These are phyloP conservation scores for Mycocentrospora acerina DNA, from an alignment of 2,329 filamentous ascomycete genomes.

Conservation along the genomic window DNA sequence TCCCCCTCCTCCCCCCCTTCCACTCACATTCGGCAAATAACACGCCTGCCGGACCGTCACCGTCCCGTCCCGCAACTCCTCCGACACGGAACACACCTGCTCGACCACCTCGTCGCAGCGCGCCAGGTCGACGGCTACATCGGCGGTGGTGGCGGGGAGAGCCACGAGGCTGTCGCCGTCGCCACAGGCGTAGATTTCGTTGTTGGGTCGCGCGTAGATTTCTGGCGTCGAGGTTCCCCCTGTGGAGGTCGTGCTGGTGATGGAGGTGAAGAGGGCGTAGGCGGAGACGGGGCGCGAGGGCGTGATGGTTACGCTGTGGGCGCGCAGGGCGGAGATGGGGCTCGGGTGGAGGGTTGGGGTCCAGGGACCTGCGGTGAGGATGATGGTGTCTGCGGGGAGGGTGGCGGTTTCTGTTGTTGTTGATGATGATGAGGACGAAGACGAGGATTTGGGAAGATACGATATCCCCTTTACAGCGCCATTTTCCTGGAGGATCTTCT, in stretches of 20 bases:
- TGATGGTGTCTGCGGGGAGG: constrained; percentile 58
- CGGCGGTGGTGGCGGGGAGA: constrained; percentile 72
- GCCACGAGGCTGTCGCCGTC: constrained; percentile 78
- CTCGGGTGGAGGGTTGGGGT: constrained; percentile 57
- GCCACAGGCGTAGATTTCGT: constrained; percentile 91
- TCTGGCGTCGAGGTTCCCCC: constrained; percentile 78
- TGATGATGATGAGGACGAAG: no score
- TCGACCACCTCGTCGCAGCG: constrained; percentile 85
- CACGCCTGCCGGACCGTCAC: constrained; percentile 82
- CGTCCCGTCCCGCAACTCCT: constrained; percentile 49
- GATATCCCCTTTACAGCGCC: constrained; percentile 65
- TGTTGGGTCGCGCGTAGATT: constrained; percentile 86
- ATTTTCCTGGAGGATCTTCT: constrained; percentile 59
- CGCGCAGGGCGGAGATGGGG: constrained; percentile 62
- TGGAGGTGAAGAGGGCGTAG: constrained; percentile 84
- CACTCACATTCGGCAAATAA: constrained; percentile 77
- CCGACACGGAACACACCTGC: constrained; percentile 66
- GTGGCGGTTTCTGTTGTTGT: constrained; percentile 45
- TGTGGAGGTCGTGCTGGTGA: no score
- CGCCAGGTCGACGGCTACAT: constrained; percentile 71
- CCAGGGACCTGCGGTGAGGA: constrained; percentile 66
- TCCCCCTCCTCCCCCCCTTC: constrained; percentile 56
- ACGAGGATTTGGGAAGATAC: constrained; percentile 56
- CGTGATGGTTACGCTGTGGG: constrained; percentile 63
- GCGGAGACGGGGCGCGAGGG: constrained; percentile 64